Base-by-base conservation (phyloP, 169 alveolate genomes). In the Plasmodium ovale region DNA sequence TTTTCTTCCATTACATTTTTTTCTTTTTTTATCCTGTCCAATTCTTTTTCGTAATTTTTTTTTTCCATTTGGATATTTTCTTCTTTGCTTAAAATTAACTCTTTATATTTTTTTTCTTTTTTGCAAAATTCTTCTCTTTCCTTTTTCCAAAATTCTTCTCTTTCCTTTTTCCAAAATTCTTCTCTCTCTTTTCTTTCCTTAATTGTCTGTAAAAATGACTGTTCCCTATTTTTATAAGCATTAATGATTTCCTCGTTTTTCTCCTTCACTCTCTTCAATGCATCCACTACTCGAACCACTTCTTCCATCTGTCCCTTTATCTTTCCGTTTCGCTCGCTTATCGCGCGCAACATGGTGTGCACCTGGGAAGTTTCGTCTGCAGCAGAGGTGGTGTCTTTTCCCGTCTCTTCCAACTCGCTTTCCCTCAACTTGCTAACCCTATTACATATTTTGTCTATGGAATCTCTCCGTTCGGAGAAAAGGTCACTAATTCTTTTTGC, bases 31-130 rank as follows among this genome's bases (percentile, higher is more conserved):
- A 85, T 16, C 9, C 12, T 23, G 67, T 68, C 65, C 37, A 85
- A 54, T 5, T 64, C 39, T 56, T 54, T 37, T 37, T 85, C 42
- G 56, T 71, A 31, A 58, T 85, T 85, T 39, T 19, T 68, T 56
- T 58, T 19, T 85, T 85, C 91, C 4, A 68, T 39, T 14, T 85
- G 29, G 25, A 85, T 19, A 25, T 12, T 3, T 27, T 42, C 49
- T 10, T 85, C 56, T 68, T 23, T 42, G 31, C 69, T 49, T 23
- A 68, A 1, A 19, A 85, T 53, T n/a, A 53, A 21, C 47, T 85
- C 87, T 62, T 85, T 69, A 51, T 85, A 85, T 1, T 56, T 19
- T 27, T 68, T 85, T 69, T 85, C 91, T 47, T 85, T 85, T 59
- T 69, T 70, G 53, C 69, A 68, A 60, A 56, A 67, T 39, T 51